A percentile compares a stretch with the other conserved stretches of the same genome.
Conservation (phyloP, 805 yeast species). For the Saturnispora diversa region DNA sequence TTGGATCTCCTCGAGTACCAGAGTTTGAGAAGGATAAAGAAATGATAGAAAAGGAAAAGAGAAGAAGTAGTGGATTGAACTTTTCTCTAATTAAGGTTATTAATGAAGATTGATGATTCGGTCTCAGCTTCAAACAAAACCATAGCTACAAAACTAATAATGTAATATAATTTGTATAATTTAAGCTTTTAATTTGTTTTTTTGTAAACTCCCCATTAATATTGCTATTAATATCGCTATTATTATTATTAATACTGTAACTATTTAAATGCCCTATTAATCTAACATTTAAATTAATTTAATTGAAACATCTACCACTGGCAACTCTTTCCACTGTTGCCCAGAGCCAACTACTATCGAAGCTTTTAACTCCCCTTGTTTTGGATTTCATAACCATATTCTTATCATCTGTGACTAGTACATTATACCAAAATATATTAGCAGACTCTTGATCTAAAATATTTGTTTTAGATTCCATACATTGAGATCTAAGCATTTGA, state of each 20-base stretch:
- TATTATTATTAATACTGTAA: not conserved
- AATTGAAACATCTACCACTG: slow-evolving; percentile 48
- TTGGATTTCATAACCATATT: slow-evolving; percentile 63
- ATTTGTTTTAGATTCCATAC: slow-evolving; percentile 10
- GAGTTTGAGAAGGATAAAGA: too few relatives aligned
- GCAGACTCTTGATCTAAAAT: slow-evolving; percentile 31
- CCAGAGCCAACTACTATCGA: slow-evolving; percentile 53
- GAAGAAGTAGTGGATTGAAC: slow-evolving; percentile 27
- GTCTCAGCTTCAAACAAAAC: too few relatives aligned
- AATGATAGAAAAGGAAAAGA: slow-evolving; percentile 12
- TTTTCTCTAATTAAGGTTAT: slow-evolving; percentile 23
- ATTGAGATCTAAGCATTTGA: slow-evolving; percentile 8
- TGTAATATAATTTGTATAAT: not conserved
- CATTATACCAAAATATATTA: slow-evolving; percentile 44
- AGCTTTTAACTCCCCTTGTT: slow-evolving; percentile 45
- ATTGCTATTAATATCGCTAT: too few relatives aligned
- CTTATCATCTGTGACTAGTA: slow-evolving; percentile 65
- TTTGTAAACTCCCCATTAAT: too few relatives aligned
- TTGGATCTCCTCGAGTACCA: slow-evolving; percentile 7
- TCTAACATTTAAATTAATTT: too few relatives aligned
- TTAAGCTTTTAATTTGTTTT: not conserved
- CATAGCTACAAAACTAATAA: too few relatives aligned
- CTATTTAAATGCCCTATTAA: too few relatives aligned
- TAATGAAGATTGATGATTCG: slow-evolving; percentile 10
- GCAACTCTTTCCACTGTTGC: slow-evolving; percentile 39